A percentile compares a stretch with the other conserved stretches of the same genome.
These are phyloP conservation scores for Paramecium caudatum DNA, from an alignment of 73 alveolate species.

Conservation along the genomic window DNA sequence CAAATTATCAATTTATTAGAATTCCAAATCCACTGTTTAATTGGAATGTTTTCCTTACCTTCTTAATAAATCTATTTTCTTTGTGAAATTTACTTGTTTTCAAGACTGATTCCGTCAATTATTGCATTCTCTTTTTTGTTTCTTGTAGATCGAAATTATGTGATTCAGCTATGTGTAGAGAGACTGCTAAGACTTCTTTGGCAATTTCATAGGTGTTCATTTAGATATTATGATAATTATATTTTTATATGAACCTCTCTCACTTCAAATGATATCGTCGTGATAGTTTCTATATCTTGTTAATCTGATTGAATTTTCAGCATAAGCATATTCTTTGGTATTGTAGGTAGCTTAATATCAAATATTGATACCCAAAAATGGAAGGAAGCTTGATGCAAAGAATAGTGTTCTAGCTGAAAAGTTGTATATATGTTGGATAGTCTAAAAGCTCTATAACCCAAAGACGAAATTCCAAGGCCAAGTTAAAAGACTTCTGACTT, in stretches of 20 bases:
- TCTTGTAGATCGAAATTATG: slow-evolving; percentile 13
- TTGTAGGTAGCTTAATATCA: not conserved
- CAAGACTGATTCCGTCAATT: not conserved
- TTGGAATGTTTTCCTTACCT: not conserved
- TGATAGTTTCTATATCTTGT: slow-evolving; percentile 57
- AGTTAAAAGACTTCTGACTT: slow-evolving; percentile 4
- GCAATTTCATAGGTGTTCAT: slow-evolving; percentile 47
- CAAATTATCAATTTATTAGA: slow-evolving; percentile 67
- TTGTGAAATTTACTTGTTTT: not conserved
- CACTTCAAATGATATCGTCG: slow-evolving; percentile 37
- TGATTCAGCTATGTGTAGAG: slow-evolving; percentile 54
- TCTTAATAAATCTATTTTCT: not conserved
- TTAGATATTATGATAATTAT: too few relatives aligned
- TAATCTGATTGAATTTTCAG: slow-evolving; percentile 52
- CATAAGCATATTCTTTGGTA: slow-evolving; percentile 17
- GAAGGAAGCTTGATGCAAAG: slow-evolving; percentile 14
- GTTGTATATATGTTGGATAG: slow-evolving; percentile 56
- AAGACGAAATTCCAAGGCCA: slow-evolving; percentile 66
- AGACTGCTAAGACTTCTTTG: slow-evolving; percentile 64
- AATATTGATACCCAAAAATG: not conserved
- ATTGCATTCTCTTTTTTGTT: slow-evolving; percentile 52
- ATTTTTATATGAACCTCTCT: too few relatives aligned
- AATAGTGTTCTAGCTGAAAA: slow-evolving; percentile 30
- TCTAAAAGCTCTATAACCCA: slow-evolving; percentile 26
- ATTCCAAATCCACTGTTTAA: slow-evolving; percentile 60